A percentile compares a stretch with the other conserved stretches of the same genome.
These are phyloP conservation scores for Thuidium tamariscinum DNA, from an alignment of 225 moss, liverwort and hornwort genomes.

Conservation along the genomic window DNA sequence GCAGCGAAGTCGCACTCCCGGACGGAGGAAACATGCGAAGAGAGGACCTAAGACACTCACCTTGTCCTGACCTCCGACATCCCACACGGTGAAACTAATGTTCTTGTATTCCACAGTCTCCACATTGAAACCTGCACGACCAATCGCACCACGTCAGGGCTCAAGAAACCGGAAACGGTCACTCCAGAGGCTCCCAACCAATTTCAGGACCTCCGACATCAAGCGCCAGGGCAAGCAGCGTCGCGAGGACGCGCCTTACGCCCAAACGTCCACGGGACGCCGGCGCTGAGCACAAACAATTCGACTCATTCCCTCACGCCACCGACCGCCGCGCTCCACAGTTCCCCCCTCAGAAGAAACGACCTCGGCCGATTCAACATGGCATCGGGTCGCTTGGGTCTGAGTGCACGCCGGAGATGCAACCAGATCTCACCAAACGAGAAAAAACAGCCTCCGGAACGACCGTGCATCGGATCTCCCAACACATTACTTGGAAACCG, in stretches of 20 bases:
- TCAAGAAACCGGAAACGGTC: background rate
- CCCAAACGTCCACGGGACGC: background rate
- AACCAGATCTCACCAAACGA: background rate
- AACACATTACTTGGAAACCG: background rate
- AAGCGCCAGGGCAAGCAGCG: background rate
- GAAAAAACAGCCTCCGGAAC: background rate
- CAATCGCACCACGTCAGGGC: background rate
- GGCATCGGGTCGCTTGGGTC: background rate
- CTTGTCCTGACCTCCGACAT: conserved; percentile 96
- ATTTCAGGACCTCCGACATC: background rate
- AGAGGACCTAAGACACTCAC: background rate
- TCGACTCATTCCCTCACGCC: background rate
- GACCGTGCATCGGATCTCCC: background rate
- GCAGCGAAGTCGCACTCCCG: background rate
- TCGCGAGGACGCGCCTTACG: too few relatives aligned
- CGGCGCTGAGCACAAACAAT: background rate
- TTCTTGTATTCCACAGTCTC: conserved; percentile 98
- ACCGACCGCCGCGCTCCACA: background rate
- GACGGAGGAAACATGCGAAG: background rate
- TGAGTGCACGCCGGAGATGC: background rate
- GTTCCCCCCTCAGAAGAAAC: too few relatives aligned
- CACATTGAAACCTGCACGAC: conserved; percentile 67
- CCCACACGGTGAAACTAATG: conserved; percentile 93
- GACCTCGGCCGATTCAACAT: background rate
- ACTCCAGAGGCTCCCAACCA: background rate